Evolutionary conservation across 2,329 filamentous ascomycete genomes (phyloP).

Genomic region (Xylariaceae sp.): DNA sequence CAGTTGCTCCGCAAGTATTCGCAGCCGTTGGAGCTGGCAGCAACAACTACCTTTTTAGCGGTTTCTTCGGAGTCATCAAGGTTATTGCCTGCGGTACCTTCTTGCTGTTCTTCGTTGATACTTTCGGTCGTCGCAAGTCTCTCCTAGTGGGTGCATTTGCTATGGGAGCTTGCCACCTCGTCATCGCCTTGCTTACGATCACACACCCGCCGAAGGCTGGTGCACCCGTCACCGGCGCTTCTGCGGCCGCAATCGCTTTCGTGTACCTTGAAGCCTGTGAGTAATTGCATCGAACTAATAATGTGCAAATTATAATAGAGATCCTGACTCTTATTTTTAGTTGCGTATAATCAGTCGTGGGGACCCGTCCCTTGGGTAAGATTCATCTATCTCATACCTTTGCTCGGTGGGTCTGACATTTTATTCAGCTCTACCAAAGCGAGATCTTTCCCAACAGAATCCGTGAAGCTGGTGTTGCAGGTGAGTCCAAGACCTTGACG

Average conservation of each 20-base stretch:
- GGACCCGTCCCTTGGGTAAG: slow-evolving; percentile 47
- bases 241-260: slow-evolving; percentile 47
- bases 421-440: slow-evolving; percentile 39
- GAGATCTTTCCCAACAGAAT: slow-evolving; percentile 50
- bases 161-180: slow-evolving; percentile 51
- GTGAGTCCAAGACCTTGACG: slow-evolving; percentile 3
- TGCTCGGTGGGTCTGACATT: background rate
- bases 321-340: no score
- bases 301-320: no score
- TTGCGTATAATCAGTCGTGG: slow-evolving; percentile 50
- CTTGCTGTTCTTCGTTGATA: slow-evolving; percentile 46
- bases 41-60: slow-evolving; percentile 45
- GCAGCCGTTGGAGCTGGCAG: slow-evolving; percentile 44
- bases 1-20: slow-evolving; percentile 49
- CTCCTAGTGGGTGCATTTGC: slow-evolving; percentile 46
- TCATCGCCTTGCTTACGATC: slow-evolving; percentile 45
- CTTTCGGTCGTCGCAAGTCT: slow-evolving; percentile 44
- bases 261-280: slow-evolving; percentile 44
- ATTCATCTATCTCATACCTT: background rate
- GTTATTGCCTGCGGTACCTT: slow-evolving; percentile 45
- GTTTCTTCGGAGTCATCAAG: slow-evolving; percentile 51
- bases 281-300: slow-evolving; percentile 21
- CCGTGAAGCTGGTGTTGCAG: slow-evolving; percentile 45
- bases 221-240: slow-evolving; percentile 33
- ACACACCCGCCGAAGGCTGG: slow-evolving; percentile 37